These are phyloP conservation scores for Pseudocercospora crystallina DNA, from an alignment of 2,329 filamentous ascomycete genomes.

Conservation along the genomic window DNA sequence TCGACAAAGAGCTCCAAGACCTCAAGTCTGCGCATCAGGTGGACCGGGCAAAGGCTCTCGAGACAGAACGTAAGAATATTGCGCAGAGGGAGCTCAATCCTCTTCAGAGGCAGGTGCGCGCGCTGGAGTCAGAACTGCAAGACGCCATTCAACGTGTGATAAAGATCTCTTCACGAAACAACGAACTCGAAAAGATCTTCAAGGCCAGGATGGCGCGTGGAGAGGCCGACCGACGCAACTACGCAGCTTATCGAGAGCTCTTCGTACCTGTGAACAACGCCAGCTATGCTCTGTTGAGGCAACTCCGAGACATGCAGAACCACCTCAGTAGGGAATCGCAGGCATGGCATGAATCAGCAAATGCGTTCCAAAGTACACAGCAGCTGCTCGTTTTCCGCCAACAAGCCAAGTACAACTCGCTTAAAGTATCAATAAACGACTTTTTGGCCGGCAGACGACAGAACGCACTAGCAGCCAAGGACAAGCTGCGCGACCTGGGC, in stretches of 20 bases:
- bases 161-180: not conserved
- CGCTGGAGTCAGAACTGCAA: not conserved
- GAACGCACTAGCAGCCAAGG: constrained; percentile 10
- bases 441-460: constrained; percentile 12
- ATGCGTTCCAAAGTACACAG: constrained; percentile 5
- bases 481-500: not conserved
- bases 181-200: constrained; percentile 1
- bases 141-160: not conserved
- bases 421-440: constrained; percentile 13
- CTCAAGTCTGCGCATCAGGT: too few species aligned
- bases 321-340: constrained; percentile 1
- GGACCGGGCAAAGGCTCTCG: too few species aligned
- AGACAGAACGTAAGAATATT: too few species aligned
- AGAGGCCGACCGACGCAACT: constrained; percentile 13
- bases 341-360: constrained; percentile 13
- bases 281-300: not conserved
- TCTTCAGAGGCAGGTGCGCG: too few species aligned
- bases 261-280: constrained; percentile 6
- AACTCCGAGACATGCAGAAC: not conserved
- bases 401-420: constrained; percentile 7
- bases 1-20: constrained; percentile 1
- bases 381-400: constrained; percentile 19
- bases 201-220: constrained; percentile 4
- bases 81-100: too few species aligned
- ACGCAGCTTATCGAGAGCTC: constrained; percentile 16